Conservation (phyloP, 306 rosid species). For the Acacia melanoxylon region DNA sequence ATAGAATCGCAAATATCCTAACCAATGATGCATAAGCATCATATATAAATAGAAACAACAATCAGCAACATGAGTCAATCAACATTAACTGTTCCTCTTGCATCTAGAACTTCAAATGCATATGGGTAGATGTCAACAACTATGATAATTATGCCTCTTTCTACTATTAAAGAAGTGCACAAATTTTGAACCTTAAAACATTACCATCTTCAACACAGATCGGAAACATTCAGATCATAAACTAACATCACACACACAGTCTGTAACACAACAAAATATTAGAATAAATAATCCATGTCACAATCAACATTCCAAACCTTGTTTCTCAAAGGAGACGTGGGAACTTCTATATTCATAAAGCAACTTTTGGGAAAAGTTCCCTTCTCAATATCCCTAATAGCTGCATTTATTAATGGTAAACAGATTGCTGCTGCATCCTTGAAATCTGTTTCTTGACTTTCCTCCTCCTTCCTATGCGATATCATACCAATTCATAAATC, state of each 20-base stretch:
- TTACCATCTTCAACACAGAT: neutral
- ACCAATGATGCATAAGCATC: neutral
- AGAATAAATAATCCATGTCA: neutral
- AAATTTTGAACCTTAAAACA: neutral
- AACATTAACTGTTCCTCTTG: neutral
- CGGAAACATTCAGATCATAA: neutral
- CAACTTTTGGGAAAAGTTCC: constrained; percentile 74
- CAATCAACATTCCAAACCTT: constrained; percentile 57
- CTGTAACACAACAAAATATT: constrained; percentile 16
- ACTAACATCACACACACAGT: neutral
- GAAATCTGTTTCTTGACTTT: constrained; percentile 87
- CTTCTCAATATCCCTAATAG: constrained; percentile 73
- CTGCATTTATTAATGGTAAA: constrained; percentile 81
- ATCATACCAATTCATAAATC: constrained; percentile 23
- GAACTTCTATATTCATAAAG: constrained; percentile 74
- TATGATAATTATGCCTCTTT: neutral
- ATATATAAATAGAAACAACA: neutral
- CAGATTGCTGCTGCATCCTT: constrained; percentile 87
- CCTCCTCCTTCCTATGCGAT: constrained; percentile 81
- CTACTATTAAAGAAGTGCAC: neutral
- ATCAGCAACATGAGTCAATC: neutral
- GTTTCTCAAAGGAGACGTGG: constrained; percentile 71
- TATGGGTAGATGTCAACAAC: neutral
- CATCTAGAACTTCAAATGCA: neutral
- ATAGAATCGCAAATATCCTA: neutral